Base-by-base conservation (phyloP, 2,329 filamentous ascomycete species). In the Fusarium sp. region DNA sequence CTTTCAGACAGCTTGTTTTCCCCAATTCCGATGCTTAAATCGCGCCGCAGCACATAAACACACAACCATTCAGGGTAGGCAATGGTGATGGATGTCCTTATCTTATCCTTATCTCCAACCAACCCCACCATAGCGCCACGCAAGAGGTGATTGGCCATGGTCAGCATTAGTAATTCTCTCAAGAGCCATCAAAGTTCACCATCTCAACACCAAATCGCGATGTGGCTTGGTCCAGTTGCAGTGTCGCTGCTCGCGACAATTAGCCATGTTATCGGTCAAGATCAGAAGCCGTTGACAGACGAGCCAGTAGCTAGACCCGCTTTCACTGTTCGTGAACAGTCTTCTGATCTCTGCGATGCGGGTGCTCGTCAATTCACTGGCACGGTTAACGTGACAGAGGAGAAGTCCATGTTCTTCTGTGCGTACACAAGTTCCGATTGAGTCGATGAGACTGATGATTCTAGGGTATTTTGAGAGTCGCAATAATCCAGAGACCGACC, bases 401-500 rank as follows among this genome's bases (percentile, higher is more conserved):
- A 72, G 1, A 72, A 72, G 46, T 72, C 70, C 2, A 72, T 72
- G 70, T 72, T 72, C 12, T 72, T 72, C 15, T 72, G 70, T 71
- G 51, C 4, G 67, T 11, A 25, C 5, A n/a, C n/a, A n/a, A n/a
- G n/a, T n/a, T n/a, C n/a, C n/a, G n/a, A n/a, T n/a, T n/a, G n/a
- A n/a, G n/a, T n/a, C n/a, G n/a, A n/a, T n/a, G n/a, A n/a, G n/a
- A n/a, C n/a, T n/a, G n/a, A n/a, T n/a, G n/a, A n/a, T n/a, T n/a
- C n/a, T n/a, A 73, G 71, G 71, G 71, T 73, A 72, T 3, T 73
- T 73, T 21, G 63, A 73, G 11, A 73, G 71, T 8, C 68, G 71
- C 0, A 51, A 69, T 7, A 46, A 60, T 1, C 71, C 71, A 7
- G 49, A 66, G 23, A 74, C 48, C 3, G 71, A 72, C 12, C 71